Evolutionary conservation across 345 rosid genomes (phyloP).

Genomic region (Citrus sp.): DNA sequence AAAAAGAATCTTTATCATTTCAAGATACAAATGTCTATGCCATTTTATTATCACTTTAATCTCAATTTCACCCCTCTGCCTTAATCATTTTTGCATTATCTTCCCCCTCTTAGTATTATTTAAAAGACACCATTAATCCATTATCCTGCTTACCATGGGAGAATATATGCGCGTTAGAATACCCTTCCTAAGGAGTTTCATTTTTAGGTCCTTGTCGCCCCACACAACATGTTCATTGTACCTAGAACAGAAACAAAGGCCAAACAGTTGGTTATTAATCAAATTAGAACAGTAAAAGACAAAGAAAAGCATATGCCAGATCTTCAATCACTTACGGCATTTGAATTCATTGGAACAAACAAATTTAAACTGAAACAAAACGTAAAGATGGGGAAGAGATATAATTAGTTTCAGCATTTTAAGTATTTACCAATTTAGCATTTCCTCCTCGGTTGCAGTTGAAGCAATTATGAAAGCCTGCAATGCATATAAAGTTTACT

Average conservation of each 20-base stretch:
- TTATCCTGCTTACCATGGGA: constrained; percentile 67
- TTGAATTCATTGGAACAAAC: not conserved
- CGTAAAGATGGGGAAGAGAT: not conserved
- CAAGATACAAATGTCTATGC: not conserved
- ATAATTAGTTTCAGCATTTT: constrained; percentile 4
- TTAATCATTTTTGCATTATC: not conserved
- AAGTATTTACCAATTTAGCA: constrained; percentile 73
- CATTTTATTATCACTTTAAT: not conserved
- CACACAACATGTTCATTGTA: constrained; percentile 85
- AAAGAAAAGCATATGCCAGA: not conserved
- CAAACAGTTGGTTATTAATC: not conserved
- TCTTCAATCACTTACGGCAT: not conserved
- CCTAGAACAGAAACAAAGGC: constrained; percentile 42
- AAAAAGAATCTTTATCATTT: not conserved
- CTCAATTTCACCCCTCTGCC: not conserved
- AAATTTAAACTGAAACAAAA: not conserved
- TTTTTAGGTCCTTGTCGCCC: constrained; percentile 73
- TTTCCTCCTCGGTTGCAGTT: constrained; percentile 89
- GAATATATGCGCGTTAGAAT: constrained; percentile 79
- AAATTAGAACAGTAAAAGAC: not conserved
- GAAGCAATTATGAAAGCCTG: constrained; percentile 99
- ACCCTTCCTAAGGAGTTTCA: constrained; percentile 80
- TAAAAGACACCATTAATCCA: not conserved
- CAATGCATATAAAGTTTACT: constrained; percentile 14
- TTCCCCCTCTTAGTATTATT: not conserved